Base-by-base conservation (phyloP, 2,329 filamentous ascomycete genomes). In the Penicillium sclerotigenum region DNA sequence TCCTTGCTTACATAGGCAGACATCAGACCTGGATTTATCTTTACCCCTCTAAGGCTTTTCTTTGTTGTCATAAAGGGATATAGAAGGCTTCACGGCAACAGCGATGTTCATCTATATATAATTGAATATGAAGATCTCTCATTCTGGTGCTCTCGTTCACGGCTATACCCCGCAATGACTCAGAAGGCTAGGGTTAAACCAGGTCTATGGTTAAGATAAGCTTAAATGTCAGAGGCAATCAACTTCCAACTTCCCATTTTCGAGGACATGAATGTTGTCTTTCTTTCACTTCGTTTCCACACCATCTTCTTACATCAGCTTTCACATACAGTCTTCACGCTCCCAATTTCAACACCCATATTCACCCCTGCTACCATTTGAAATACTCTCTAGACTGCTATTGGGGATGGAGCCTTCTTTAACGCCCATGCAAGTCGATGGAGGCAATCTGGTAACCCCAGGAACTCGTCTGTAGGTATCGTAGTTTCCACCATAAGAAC, bases 401-500 rank as follows among this genome's bases (percentile, higher is more conserved):
- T 34, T 2, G n/a, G 46, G 16, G n/a, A 52, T 52, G 49, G 49
- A 52, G 8, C 40, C 8, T 14, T 2, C 40, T 26, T 8, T 45
- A 28, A 18, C 33, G 28, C 49, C 58, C 7, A 56, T 62, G 40
- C 18, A 51, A 24, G 18, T 59, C 4, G 37, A 38, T 8, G 28
- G 42, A 29, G 18, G 22, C 20, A 46, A 20, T 11, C 40, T 16
- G 5, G 9, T 2, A 7, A n/a, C 16, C 1, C 3, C 38, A 5
- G 10, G 9, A 24, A 4, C 31, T 43, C 46, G 26, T 8, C 8
- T 46, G 38, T 40, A 46, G 10, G 37, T 38, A 37, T 10, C 9
- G 11, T 9, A 10, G 13, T 18, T 5, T 1, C 8, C 16, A 22
- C n/a, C 22, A 9, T 5, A 7, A 9, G 14, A 20, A 13, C 20